Percentiles rank a stretch among this genome's conserved stretches.
Conservation (phyloP, 352 stramenopile species). For the Salisapilia sapeloensis region DNA sequence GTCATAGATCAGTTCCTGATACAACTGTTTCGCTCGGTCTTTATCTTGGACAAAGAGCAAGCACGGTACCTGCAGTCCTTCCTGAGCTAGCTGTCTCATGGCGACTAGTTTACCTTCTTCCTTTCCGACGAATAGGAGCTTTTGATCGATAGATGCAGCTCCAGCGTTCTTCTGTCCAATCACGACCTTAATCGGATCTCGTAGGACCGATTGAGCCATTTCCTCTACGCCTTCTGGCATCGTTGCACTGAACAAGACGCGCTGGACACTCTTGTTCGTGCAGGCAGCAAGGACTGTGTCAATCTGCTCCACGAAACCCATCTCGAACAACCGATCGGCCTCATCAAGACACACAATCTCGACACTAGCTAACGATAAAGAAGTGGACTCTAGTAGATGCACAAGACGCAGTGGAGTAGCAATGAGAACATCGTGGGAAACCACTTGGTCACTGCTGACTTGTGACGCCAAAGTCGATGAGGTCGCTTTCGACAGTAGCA, state of each 20-base stretch:
- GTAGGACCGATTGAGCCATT: constrained; percentile 91
- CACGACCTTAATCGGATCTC: constrained; percentile 91
- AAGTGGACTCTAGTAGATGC: constrained; percentile 69
- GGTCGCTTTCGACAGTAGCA: constrained; percentile 88
- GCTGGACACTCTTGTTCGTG: constrained; percentile 73
- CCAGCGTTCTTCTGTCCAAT: constrained; percentile 86
- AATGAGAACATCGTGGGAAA: constrained; percentile 91
- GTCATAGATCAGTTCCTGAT: constrained; percentile 96
- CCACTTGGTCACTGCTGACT: constrained; percentile 55
- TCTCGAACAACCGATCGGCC: constrained; percentile 96
- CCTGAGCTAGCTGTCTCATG: constrained; percentile 84
- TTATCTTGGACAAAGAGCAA: constrained; percentile 99
- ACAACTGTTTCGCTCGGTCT: constrained; percentile 94
- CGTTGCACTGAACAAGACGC: constrained; percentile 96
- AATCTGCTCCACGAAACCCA: constrained; percentile 93
- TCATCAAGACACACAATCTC: constrained; percentile 96
- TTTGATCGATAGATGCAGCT: constrained; percentile 82
- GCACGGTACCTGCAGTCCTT: constrained; percentile 89
- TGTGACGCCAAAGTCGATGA: constrained; percentile 51
- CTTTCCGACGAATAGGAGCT: constrained; percentile 96
- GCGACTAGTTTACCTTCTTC: constrained; percentile 98
- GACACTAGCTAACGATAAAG: constrained; percentile 73
- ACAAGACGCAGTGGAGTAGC: constrained; percentile 93
- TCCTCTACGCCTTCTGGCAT: constrained; percentile 91
- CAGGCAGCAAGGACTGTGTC: constrained; percentile 92